Base-by-base conservation (phyloP, 495 filamentous ascomycete species). In the Talaromyces wortmannii region DNA sequence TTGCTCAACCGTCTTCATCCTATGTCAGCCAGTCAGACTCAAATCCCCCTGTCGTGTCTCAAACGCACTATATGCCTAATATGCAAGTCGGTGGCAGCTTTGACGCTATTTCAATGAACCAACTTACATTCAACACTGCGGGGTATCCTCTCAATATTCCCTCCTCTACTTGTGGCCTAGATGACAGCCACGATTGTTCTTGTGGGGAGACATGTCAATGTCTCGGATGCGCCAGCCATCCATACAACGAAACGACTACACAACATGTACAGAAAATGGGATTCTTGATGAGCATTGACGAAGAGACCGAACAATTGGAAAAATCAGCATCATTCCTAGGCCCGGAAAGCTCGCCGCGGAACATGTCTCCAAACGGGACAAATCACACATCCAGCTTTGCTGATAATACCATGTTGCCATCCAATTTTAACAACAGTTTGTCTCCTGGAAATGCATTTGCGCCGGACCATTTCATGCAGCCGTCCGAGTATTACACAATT, bases 161-260 rank as follows among this genome's bases (percentile, higher is more conserved):
- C n/a, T 42, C 57, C 23, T 56, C 55, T 4, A 18, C 59, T 23
- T 50, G 52, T 5, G 51, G 50, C 23, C 23, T 23, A 12, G 63
- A 69, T 6, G 12, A 63, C 10, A 67, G 64, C 31, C 74, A 87
- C 56, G 67, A 81, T 49, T 85, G 89, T 67, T 62, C 69, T 60
- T 85, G 90, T 64, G 82, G 90, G 57, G 73, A 85, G 48, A 72
- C 73, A 0, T 91, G 88, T 59, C 71, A 85, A 55, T 91, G 88
- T 59, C 60, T 89, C 23, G 85, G 82, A 17, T 91, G 88, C 61
- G 67, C 80, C 18, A 74, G 78, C 40, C 88, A 91, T 62, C 88
- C 87, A 5, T 90, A 82, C 64, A 91, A 91, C 62, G 69, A 79
- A 17, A 78, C 81, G n/a, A 89, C 84, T n/a, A 72, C 74, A 42